These are phyloP conservation scores for Monilinia polystroma DNA, from an alignment of 2,329 filamentous ascomycete genomes.

Conservation along the genomic window DNA sequence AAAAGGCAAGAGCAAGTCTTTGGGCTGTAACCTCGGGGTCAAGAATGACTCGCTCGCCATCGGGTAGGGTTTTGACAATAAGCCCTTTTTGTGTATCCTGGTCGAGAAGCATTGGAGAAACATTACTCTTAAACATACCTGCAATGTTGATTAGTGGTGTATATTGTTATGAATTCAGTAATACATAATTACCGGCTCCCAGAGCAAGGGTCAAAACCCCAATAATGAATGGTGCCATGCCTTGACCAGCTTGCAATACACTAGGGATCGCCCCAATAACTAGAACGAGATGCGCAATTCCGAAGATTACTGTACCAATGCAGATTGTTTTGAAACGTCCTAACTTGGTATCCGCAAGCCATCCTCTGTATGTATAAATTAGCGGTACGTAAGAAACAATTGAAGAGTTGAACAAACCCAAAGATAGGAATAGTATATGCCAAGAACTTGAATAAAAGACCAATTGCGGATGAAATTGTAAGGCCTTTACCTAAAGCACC, in stretches of 20 bases:
- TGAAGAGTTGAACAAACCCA: slow-evolving; percentile 18
- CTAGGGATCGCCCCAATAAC: slow-evolving; percentile 37
- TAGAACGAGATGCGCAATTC: slow-evolving; percentile 61
- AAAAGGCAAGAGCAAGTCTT: slow-evolving; percentile 52
- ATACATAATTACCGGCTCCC: slow-evolving; percentile 41
- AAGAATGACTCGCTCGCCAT: slow-evolving; percentile 60
- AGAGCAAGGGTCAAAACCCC: slow-evolving; percentile 34
- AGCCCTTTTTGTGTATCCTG: slow-evolving; percentile 48
- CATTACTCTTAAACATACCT: slow-evolving; percentile 71
- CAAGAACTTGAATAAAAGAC: slow-evolving; percentile 52
- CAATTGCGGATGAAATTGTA: slow-evolving; percentile 52
- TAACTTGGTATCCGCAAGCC: slow-evolving; percentile 61
- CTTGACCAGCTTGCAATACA: slow-evolving; percentile 52
- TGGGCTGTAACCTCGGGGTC: slow-evolving; percentile 58
- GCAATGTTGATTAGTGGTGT: slow-evolving; percentile 44
- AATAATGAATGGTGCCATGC: slow-evolving; percentile 50
- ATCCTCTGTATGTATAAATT: slow-evolving; percentile 42
- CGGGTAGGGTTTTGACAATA: slow-evolving; percentile 48
- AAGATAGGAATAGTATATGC: slow-evolving; percentile 45
- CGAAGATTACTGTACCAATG: slow-evolving; percentile 50
- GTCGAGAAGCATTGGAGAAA: slow-evolving; percentile 61
- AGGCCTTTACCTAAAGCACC: slow-evolving; percentile 61
- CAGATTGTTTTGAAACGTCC: slow-evolving; percentile 65
- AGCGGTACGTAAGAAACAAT: slow-evolving; percentile 43
- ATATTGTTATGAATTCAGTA: slow-evolving; percentile 43